Percentiles rank a stretch among this genome's conserved stretches.
These are phyloP conservation scores for Iberis pinnata DNA, from an alignment of 345 rosid genomes.

Conservation along the genomic window DNA sequence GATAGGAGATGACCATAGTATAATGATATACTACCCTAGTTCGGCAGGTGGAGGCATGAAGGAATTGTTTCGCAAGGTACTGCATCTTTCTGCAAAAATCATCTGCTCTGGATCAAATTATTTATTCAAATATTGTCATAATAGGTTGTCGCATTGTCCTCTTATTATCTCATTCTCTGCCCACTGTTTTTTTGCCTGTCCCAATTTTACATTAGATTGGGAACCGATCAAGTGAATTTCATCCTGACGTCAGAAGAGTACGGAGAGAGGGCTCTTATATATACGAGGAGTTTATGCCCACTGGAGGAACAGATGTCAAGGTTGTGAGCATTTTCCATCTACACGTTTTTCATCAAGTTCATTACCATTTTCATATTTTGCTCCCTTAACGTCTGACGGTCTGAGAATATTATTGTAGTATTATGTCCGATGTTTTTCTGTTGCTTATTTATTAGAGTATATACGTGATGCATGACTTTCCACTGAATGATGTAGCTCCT, in stretches of 20 bases:
- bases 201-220: constrained; percentile 53
- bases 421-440: constrained; percentile 1
- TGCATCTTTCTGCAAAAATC: constrained; percentile 11
- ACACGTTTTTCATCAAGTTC: constrained; percentile 7
- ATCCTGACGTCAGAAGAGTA: constrained; percentile 96
- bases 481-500: constrained; percentile 3
- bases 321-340: constrained; percentile 30
- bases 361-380: background rate
- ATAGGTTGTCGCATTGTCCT: constrained; percentile 1
- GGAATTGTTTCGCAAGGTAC: constrained; percentile 95
- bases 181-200: background rate
- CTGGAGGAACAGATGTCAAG: constrained; percentile 99
- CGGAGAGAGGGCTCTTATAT: constrained; percentile 97
- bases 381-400: background rate
- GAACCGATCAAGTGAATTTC: constrained; percentile 96
- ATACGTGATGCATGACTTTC: constrained; percentile 5
- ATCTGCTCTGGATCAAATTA: constrained; percentile 13
- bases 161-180: background rate
- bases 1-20: constrained; percentile 92
- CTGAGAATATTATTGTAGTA: constrained; percentile 1
- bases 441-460: background rate
- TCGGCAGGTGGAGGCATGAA: constrained; percentile 99
- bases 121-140: background rate
- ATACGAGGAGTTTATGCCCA: constrained; percentile 99
- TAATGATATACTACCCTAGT: constrained; percentile 98